Conservation (phyloP, 1,284 basidiomycete species). For the Inonotus obliquus region DNA sequence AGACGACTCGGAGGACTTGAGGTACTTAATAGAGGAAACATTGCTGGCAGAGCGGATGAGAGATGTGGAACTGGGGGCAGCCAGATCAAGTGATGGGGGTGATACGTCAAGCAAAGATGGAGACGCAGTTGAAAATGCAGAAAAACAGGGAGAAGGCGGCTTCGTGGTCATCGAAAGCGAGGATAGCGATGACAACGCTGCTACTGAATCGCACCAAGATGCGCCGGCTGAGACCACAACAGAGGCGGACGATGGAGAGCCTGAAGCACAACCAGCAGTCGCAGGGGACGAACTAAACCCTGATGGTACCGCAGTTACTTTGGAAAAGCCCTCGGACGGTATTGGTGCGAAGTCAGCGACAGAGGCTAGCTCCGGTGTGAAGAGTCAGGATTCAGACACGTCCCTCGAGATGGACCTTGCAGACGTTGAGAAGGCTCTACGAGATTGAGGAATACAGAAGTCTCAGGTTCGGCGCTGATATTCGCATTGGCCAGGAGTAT, state of each 20-base stretch:
- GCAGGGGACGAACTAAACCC: background rate
- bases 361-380: background rate
- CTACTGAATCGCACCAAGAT: no score
- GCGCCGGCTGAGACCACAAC: no score
- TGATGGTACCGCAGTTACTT: background rate
- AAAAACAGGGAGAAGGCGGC: background rate
- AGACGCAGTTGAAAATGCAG: background rate
- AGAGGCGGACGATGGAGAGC: background rate
- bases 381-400: background rate
- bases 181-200: background rate
- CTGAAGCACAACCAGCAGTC: no score
- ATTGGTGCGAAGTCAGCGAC: background rate
- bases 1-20: no score
- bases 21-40: no score
- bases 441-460: background rate
- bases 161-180: background rate
- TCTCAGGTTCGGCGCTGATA: background rate
- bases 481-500: background rate
- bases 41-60: no score
- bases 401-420: constrained; percentile 8
- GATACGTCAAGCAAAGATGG: background rate
- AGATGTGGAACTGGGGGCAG: no score
- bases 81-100: background rate
- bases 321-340: background rate
- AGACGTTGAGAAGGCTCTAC: constrained; percentile 12